Evolutionary conservation across 2,329 filamentous ascomycete genomes (phyloP).

Genomic region (Cordyceps pruinosa): DNA sequence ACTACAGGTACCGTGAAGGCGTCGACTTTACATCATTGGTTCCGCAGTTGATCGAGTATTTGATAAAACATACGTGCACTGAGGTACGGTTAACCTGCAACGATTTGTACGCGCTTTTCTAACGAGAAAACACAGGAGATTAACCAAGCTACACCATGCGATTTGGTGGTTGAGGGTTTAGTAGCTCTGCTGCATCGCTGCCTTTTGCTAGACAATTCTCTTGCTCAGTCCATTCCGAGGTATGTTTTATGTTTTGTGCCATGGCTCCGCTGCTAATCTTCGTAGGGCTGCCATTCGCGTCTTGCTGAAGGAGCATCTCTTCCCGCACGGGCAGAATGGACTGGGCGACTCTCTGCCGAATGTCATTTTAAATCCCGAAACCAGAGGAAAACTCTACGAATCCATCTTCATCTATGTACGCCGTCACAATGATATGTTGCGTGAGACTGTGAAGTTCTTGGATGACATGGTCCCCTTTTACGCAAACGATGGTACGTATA

Average conservation of each 20-base stretch:
- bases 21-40: constrained; percentile 26
- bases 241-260: constrained; percentile 14
- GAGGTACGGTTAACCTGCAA: constrained; percentile 26
- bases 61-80: constrained; percentile 27
- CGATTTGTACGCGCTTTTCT: not conserved
- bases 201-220: constrained; percentile 22
- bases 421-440: constrained; percentile 42
- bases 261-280: constrained; percentile 10
- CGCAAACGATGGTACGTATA: constrained; percentile 30
- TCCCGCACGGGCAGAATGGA: constrained; percentile 41
- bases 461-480: constrained; percentile 32
- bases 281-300: constrained; percentile 24
- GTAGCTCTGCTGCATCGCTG: constrained; percentile 25
- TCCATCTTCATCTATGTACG: constrained; percentile 52
- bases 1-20: constrained; percentile 20
- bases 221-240: constrained; percentile 21
- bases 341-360: constrained; percentile 25
- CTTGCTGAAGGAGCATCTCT: constrained; percentile 59
- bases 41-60: constrained; percentile 20
- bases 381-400: constrained; percentile 53
- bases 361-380: constrained; percentile 45
- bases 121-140: constrained; percentile 19
- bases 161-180: constrained; percentile 25
- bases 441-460: constrained; percentile 39
- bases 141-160: constrained; percentile 21